phyloP scores from a whole-genome alignment of 78 protist species.

The Emiliania huxleyi region DNA sequence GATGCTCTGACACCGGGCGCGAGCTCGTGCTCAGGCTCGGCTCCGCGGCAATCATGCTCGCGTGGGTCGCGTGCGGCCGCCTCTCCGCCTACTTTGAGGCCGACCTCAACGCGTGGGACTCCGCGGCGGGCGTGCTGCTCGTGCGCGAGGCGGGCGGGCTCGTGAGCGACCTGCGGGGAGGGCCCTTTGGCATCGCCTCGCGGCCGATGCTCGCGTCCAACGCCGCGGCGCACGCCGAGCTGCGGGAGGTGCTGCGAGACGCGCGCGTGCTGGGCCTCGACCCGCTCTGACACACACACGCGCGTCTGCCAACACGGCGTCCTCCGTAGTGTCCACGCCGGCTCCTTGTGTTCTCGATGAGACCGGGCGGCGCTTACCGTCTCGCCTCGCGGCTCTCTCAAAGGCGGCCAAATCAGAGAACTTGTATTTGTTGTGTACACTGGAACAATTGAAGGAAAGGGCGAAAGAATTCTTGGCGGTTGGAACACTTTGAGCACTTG shows the following conservation, averaged over 20 bases:
- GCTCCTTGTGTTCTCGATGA: no score
- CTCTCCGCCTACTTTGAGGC: slow-evolving; percentile 11
- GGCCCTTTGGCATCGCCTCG: not conserved
- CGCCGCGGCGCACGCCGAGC: not conserved
- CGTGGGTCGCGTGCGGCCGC: slow-evolving; percentile 74
- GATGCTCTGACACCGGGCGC: no score
- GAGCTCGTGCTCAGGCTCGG: no score
- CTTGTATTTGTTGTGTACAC: no score
- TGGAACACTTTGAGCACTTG: no score
- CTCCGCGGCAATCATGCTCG: slow-evolving; percentile 72
- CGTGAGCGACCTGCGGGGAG: not conserved
- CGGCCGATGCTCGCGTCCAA: not conserved
- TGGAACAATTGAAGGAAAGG: no score
- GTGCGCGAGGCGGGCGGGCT: slow-evolving; percentile 81
- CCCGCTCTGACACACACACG: not conserved
- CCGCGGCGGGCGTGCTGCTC: slow-evolving; percentile 71
- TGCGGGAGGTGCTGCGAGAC: not conserved
- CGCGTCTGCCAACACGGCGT: no score
- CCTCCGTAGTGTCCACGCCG: no score
- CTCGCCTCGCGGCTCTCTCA: no score
- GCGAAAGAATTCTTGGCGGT: no score
- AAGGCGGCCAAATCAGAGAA: no score
- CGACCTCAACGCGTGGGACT: slow-evolving; percentile 86
- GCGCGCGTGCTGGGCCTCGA: not conserved
- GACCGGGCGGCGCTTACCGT: no score